Base-by-base conservation (phyloP, 345 rosid genomes). In the Eucalyptus regnans region DNA sequence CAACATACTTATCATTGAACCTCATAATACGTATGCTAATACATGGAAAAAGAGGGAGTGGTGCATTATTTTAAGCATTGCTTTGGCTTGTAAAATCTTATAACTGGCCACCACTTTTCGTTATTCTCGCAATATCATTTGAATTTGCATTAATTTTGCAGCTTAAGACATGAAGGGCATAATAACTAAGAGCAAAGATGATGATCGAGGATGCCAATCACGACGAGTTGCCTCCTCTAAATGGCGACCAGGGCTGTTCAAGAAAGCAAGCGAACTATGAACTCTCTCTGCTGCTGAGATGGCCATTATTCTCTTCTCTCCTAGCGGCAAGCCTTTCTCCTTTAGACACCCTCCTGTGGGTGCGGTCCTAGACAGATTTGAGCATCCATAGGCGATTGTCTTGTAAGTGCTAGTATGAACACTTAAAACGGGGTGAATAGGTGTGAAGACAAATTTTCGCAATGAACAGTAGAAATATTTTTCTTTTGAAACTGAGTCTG, bases 151-250 rank as follows among this genome's bases (percentile, higher is more conserved):
- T 15, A 17, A n/a, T n/a, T n/a, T 64, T 64, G 76, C 41, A 64
- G 20, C 18, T 7, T 64, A 33, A 3, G 31, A 33, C 1, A n/a
- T 31, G 76, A 15, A 64, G 20, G 76, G 76, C 76, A 14, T 9
- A 64, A 64, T 22, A n/a, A n/a, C 5, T n/a, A 10, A 10, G 76
- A n/a, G 76, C 10, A n/a, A 64, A 15, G 9, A 15, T 29, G 76
- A 64, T 16, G 37, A 64, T 62, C 2, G 76, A 15, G 76, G 76
- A 33, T 64, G 76, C 37, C 33, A 91, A 89, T 91, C 93, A 29
- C 88, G 93, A 87, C 94, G 94, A 27, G 94, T 95, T 10, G 93
- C 95, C 76, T 95, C 93, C 56, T 95, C 96, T 3, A 93, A 92
- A 86, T 94, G 95, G 15, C 91, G 93, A 62, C 88, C 87, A 1